A percentile compares a stretch with the other conserved stretches of the same genome.
phyloP scores from a whole-genome alignment of 1,284 basidiomycete genomes.

The Papiliotrema flavescens region DNA sequence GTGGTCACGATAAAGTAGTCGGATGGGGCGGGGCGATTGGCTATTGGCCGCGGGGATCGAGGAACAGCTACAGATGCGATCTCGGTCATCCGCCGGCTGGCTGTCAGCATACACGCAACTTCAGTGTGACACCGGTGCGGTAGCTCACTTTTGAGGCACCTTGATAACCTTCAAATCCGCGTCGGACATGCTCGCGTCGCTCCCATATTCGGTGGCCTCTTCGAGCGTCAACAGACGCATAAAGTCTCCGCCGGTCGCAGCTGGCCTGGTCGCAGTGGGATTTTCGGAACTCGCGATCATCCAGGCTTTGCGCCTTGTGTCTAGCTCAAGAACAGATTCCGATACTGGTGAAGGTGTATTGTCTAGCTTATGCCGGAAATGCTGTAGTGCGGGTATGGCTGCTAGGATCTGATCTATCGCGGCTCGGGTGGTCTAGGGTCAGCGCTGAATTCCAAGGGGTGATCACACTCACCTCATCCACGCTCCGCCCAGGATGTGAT shows the following conservation, averaged over 20 bases:
- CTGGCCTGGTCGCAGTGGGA: slow-evolving; percentile 22
- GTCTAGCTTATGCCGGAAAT: slow-evolving; percentile 16
- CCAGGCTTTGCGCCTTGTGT: background rate
- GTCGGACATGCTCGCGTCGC: background rate
- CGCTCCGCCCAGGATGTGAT: slow-evolving; percentile 11
- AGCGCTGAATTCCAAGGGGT: background rate
- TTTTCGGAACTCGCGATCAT: slow-evolving; percentile 8
- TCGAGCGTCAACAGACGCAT: slow-evolving; percentile 17
- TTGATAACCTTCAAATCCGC: background rate
- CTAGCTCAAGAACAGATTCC: background rate
- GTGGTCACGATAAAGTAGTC: slow-evolving; percentile 2
- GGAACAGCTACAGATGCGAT: slow-evolving; percentile 2
- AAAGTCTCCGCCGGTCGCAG: slow-evolving; percentile 14
- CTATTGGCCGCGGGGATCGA: slow-evolving; percentile 2
- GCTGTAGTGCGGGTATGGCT: slow-evolving; percentile 22
- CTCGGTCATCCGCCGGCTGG: slow-evolving; percentile 3
- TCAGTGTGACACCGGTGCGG: too few species aligned
- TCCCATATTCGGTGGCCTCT: slow-evolving; percentile 24
- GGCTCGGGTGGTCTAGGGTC: slow-evolving; percentile 14
- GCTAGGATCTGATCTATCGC: slow-evolving; percentile 26
- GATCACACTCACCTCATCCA: slow-evolving; percentile 12
- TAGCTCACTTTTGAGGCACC: too few species aligned
- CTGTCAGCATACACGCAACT: background rate
- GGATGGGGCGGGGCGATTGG: background rate
- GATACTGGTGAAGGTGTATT: background rate